Base-by-base conservation (phyloP, 164 flowering plant species). In the Chloranthus sessilifolius region DNA sequence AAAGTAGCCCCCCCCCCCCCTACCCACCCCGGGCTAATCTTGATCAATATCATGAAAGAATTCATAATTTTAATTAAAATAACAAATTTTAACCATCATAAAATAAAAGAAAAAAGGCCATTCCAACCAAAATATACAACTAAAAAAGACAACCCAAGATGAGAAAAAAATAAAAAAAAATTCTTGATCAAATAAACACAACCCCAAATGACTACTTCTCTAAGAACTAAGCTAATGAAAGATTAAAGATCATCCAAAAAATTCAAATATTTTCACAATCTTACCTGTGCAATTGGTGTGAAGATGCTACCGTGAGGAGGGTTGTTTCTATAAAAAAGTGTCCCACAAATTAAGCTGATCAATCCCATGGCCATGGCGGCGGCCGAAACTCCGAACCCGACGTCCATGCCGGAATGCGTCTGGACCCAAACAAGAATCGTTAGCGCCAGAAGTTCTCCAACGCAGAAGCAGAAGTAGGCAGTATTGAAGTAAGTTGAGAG, bases 331-430 rank as follows among this genome's bases (percentile, higher is more conserved):
- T 86, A 92, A 57, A 73, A 43, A 23, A 78, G 61, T 5, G 84
- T 73, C 10, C 95, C 96, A 27, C 71, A 76, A 17, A 92, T 72
- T 54, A 92, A 61, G 66, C 73, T 62, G 47, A 86, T 71, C 43
- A 92, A 43, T 0, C 88, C 99, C 75, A 88, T 47, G 0, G 87
- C 83, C 99, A 92, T 92, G 68, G 73, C 85, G 0, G 85, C 91
- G 0, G 94, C 96, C 0, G 99, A 92, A 31, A 86, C 81, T 0
- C 94, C 95, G 15, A 92, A 86, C 1, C 99, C 99, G 12, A 92
- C 71, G 27, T 84, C 94, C 99, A 92, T 92, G 3, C 99, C 99
- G 0, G 95, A 84, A 46, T 79, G 85, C 0, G 96, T 92, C 61
- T 92, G 99, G 47, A 88, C 75, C 79, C 82, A 92, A 6, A 92